Percentiles rank a stretch among this genome's conserved stretches.
These are phyloP conservation scores for Naganishia randhawae DNA, from an alignment of 768 basidiomycete genomes.

Conservation along the genomic window DNA sequence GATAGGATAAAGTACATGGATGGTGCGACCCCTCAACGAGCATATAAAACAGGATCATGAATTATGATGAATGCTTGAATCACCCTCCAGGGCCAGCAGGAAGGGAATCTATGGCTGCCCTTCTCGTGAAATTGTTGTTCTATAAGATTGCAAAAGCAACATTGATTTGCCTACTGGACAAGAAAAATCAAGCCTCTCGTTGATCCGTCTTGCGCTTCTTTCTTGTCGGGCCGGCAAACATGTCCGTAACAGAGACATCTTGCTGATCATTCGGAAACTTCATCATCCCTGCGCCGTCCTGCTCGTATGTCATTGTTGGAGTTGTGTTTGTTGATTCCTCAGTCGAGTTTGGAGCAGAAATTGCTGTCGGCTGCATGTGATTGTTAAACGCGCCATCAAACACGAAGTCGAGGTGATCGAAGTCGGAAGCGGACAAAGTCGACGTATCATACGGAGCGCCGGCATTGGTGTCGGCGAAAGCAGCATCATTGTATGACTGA, in stretches of 20 bases:
- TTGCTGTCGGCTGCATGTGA: constrained; percentile 1
- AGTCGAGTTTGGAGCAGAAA: constrained; percentile 13
- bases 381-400: constrained; percentile 19
- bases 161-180: no score
- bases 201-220: constrained; percentile 33
- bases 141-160: no score
- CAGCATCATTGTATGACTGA: neutral
- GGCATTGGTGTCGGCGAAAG: neutral
- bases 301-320: neutral
- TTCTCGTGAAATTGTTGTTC: no score
- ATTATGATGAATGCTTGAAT: neutral
- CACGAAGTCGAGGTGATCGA: constrained; percentile 17
- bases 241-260: neutral
- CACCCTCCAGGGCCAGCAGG: neutral
- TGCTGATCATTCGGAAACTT: neutral
- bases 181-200: constrained; percentile 17
- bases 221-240: constrained; percentile 23
- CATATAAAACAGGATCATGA: neutral
- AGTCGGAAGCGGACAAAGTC: neutral
- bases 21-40: neutral
- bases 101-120: no score
- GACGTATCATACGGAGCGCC: constrained; percentile 12
- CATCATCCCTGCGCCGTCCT: neutral
- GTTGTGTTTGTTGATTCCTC: neutral
- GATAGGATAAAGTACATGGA: neutral